Percentiles rank a stretch among this genome's conserved stretches.
These are phyloP conservation scores for Pythium biforme DNA, from an alignment of 352 stramenopile species.

Conservation along the genomic window DNA sequence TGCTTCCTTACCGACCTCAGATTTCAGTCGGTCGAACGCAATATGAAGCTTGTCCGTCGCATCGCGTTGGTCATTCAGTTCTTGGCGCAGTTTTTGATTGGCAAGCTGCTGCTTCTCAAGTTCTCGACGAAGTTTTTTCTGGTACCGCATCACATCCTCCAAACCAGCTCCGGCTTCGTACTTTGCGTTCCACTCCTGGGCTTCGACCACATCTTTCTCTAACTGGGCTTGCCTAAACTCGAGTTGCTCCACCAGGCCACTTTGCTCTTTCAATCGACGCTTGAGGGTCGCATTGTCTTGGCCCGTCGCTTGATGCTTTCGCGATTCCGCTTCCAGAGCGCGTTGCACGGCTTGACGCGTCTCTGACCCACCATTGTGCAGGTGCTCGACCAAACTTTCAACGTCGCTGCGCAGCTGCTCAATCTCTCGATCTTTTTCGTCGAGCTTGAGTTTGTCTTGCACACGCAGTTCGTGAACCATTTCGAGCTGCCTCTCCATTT, in stretches of 20 bases:
- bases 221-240: slow-evolving; percentile 55
- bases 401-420: slow-evolving; percentile 60
- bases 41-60: slow-evolving; percentile 50
- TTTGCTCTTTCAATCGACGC: slow-evolving; percentile 51
- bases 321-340: slow-evolving; percentile 35
- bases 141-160: slow-evolving; percentile 70
- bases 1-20: slow-evolving; percentile 40
- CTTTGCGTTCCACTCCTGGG: slow-evolving; percentile 60
- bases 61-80: slow-evolving; percentile 64
- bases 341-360: slow-evolving; percentile 34
- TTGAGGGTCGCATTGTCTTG: slow-evolving; percentile 43
- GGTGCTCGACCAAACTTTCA: slow-evolving; percentile 52
- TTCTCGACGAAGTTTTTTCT: slow-evolving; percentile 70
- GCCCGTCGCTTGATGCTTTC: slow-evolving; percentile 27
- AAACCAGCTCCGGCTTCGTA: slow-evolving; percentile 67
- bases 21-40: slow-evolving; percentile 62
- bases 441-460: slow-evolving; percentile 55
- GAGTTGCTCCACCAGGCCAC: slow-evolving; percentile 44
- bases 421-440: slow-evolving; percentile 55
- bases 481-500: slow-evolving; percentile 58
- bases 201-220: slow-evolving; percentile 56
- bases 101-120: slow-evolving; percentile 55
- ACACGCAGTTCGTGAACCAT: slow-evolving; percentile 69
- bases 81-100: slow-evolving; percentile 56
- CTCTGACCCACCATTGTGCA: slow-evolving; percentile 33